Evolutionary conservation across 2,329 filamentous ascomycete genomes (phyloP).

Genomic region (Clonostachys sp.): DNA sequence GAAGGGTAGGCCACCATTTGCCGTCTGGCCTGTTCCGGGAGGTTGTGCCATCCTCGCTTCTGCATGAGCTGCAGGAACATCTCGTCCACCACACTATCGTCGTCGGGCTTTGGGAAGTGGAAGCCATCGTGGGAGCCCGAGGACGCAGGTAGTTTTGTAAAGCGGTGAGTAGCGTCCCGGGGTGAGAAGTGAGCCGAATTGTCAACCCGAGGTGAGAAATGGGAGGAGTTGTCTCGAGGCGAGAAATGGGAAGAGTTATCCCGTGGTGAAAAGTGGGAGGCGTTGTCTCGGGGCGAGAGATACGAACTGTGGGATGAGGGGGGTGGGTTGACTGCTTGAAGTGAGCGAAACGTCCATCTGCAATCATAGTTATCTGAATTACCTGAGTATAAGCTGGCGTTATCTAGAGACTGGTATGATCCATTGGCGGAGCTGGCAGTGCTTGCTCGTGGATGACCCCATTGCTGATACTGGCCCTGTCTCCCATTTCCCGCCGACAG

Average conservation of each 20-base stretch:
- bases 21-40: constrained; percentile 87
- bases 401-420: constrained; percentile 50
- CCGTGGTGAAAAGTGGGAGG: too few species aligned
- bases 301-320: constrained; percentile 53
- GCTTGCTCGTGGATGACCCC: constrained; percentile 54
- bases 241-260: too few species aligned
- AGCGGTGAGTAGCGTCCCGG: constrained; percentile 49
- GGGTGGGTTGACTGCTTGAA: constrained; percentile 43
- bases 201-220: too few species aligned
- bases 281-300: constrained; percentile 18
- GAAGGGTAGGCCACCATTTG: constrained; percentile 97
- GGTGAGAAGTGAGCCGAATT: constrained; percentile 28
- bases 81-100: constrained; percentile 81
- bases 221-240: too few species aligned
- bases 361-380: constrained; percentile 38
- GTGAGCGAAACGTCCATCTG: constrained; percentile 17
- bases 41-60: constrained; percentile 94
- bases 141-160: constrained; percentile 44
- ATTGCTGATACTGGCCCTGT: constrained; percentile 73
- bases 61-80: constrained; percentile 95
- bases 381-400: constrained; percentile 53
- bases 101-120: constrained; percentile 67
- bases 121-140: constrained; percentile 41
- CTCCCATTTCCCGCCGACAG: constrained; percentile 51
- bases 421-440: constrained; percentile 45